Evolutionary conservation across 805 yeast species (phyloP), one percentile per base, ranked within the genome.

Genomic region (Cyberlindnera nakhonratchasimensis): DNA sequence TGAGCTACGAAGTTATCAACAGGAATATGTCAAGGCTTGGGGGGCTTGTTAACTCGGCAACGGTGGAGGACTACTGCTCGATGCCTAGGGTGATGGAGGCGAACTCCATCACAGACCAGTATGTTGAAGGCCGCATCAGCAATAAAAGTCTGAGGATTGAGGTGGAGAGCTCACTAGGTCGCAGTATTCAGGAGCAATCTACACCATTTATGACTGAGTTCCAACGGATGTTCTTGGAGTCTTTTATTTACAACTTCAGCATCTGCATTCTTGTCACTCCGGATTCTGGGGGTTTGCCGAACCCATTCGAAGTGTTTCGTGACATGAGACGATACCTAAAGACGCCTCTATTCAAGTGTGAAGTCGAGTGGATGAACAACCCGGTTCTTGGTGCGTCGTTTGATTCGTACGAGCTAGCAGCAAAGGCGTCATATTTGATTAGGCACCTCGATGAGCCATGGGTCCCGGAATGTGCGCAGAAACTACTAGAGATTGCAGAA

Each of bases 211-310:
- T 17, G 29, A 26, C 22, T 10, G 53, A 51, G 42, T 54, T 52
- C 32, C 54, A 54, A 24, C 53, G 71, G 33, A 68, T 70, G 51
- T 59, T 70, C 34, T 41, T 69, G 19, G 78, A 73, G 40, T 70
- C 74, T 30, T 72, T 70, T 45, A 50, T 71, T 3, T 69, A 66
- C 54, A 70, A 67, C 43, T 72, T 66, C 45, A 58, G 71, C 8
- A 60, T 67, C 7, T 59, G 66, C 5, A 48, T 73, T 5, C 60
- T 71, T 23, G 61, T 66, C 32, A 61, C 74, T n/a, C 55, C 64
- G 2, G 54, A 50, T 17, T 45, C 55, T 12, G 61, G 62, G 9
- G 52, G 55, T 1, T 40, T 72, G 11, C 74, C 76, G 1, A 62
- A 69, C 19, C 79, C 79, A 6, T 71, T 65, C 49, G 56, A 53